phyloP scores from a whole-genome alignment of 768 basidiomycete genomes.

The Strobilomyces dryophilus region DNA sequence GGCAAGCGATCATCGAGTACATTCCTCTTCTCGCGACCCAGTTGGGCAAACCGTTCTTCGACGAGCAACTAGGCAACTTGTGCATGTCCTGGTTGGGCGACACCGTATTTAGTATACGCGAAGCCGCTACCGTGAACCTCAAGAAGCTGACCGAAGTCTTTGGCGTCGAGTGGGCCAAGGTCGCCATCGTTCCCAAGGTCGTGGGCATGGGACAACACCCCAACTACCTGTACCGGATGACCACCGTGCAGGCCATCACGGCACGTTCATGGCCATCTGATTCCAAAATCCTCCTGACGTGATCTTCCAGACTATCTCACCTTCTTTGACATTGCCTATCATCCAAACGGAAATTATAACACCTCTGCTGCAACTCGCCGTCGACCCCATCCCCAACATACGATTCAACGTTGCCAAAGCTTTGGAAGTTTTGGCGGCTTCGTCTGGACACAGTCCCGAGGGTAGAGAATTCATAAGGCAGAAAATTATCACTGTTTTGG shows the following conservation, averaged over 20 bases:
- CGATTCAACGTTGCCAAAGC: conserved; percentile 98
- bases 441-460: conserved; percentile 58
- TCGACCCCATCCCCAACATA: conserved; percentile 96
- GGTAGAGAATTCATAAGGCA: conserved; percentile 72
- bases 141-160: conserved; percentile 98
- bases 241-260: conserved; percentile 96
- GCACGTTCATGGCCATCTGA: conserved; percentile 42
- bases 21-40: conserved; percentile 99
- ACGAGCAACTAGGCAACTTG: conserved; percentile 92
- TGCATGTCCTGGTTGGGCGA: conserved; percentile 99
- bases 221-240: conserved; percentile 98
- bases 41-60: conserved; percentile 93
- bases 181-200: conserved; percentile 93
- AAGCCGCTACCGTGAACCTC: conserved; percentile 95
- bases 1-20: conserved; percentile 99
- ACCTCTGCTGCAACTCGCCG: conserved; percentile 74
- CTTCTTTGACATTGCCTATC: conserved; percentile 80
- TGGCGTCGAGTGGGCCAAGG: conserved; percentile 95
- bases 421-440: conserved; percentile 79
- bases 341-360: conserved; percentile 81
- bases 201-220: conserved; percentile 96
- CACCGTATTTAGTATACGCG: conserved; percentile 96
- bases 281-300: conserved; percentile 4
- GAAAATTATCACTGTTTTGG: conserved; percentile 76
- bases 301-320: conserved; percentile 80